Conservation (phyloP, 1,284 basidiomycete genomes). For the Ganoderma meredithae region DNA sequence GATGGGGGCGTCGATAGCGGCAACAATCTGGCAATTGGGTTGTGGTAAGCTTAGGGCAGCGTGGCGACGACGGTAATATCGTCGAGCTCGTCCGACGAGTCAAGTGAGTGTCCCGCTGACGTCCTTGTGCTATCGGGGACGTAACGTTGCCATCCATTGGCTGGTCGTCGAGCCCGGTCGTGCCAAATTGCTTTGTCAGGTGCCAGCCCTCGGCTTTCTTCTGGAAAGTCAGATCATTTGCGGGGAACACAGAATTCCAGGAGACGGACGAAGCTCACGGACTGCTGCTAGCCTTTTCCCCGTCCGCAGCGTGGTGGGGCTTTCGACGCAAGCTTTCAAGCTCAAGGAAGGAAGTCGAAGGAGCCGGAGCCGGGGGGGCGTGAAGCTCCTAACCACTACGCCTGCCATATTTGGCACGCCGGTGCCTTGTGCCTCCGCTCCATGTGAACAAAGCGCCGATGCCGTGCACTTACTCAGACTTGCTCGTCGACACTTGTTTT, state of each 20-base stretch:
- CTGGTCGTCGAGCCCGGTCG: neutral
- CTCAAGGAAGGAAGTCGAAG: slow-evolving; percentile 3
- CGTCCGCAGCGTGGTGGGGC: neutral
- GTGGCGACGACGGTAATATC: neutral
- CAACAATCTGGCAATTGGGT: neutral
- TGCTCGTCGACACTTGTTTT: neutral
- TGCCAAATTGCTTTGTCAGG: neutral
- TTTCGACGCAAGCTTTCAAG: neutral
- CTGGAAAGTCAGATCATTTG: neutral
- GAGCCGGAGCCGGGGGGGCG: neutral
- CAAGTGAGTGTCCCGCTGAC: slow-evolving; percentile 7
- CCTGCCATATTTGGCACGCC: slow-evolving; percentile 23
- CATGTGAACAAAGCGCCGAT: slow-evolving; percentile 16
- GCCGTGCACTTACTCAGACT: slow-evolving; percentile 2
- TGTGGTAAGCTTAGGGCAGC: neutral
- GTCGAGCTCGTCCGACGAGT: neutral
- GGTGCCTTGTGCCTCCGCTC: slow-evolving; percentile 15
- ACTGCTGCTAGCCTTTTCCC: neutral
- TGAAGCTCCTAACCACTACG: slow-evolving; percentile 21
- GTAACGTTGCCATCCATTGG: neutral
- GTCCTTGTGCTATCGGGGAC: neutral
- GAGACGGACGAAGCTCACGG: neutral
- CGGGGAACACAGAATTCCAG: neutral
- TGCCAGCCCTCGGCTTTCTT: neutral
- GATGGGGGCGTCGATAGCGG: slow-evolving; percentile 1